These are phyloP conservation scores for Carex sylvatica DNA, from an alignment of 202 grass and related monocot genomes.

Conservation along the genomic window DNA sequence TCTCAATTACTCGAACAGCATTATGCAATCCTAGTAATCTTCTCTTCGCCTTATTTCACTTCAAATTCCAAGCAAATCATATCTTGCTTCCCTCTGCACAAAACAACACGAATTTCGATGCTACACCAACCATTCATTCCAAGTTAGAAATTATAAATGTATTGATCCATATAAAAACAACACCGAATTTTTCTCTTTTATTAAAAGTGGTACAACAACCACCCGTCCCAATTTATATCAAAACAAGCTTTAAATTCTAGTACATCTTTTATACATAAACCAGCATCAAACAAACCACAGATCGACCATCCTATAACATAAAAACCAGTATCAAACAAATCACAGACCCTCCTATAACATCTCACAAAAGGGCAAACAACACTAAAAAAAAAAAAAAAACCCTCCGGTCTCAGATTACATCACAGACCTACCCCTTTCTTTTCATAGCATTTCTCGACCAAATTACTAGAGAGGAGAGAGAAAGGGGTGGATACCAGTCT, in stretches of 20 bases:
- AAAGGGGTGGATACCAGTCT: not conserved
- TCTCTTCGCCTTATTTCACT: not conserved
- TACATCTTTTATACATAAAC: constrained; percentile 7
- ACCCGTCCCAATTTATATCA: not conserved
- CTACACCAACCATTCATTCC: not conserved
- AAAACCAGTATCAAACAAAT: not conserved
- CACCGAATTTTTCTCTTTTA: not conserved
- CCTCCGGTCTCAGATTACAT: constrained; percentile 11
- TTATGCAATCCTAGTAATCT: not conserved
- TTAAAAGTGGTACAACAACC: not conserved
- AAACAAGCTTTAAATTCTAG: not conserved
- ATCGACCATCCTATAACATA: not conserved
- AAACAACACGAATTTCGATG: not conserved
- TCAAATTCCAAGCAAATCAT: not conserved
- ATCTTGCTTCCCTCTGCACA: not conserved
- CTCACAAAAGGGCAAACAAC: not conserved
- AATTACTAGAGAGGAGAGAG: not conserved
- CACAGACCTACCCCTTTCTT: constrained; percentile 2
- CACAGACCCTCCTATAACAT: constrained; percentile 3
- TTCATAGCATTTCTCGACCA: not conserved
- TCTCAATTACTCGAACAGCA: not conserved
- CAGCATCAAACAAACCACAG: not conserved
- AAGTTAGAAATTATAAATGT: not conserved
- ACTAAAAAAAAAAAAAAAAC: not conserved
- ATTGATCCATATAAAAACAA: not conserved